Evolutionary conservation across 345 rosid species (phyloP), one percentile per base, ranked within the genome.

Genomic region (Brassica carinata): DNA sequence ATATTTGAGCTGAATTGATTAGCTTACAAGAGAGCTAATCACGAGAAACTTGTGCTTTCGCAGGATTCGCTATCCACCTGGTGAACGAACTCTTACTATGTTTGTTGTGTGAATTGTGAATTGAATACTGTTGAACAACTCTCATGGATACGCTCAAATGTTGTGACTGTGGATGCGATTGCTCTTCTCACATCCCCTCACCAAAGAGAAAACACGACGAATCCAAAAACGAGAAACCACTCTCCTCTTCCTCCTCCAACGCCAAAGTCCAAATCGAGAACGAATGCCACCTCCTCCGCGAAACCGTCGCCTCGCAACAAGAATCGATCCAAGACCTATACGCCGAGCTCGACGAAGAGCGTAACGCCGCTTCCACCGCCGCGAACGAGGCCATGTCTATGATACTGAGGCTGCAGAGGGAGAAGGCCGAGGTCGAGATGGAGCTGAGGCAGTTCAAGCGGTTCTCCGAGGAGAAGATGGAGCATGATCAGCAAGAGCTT

Each of bases 361-460:
- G 97, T 64, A 96, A 92, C 83, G 97, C 99, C 68, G 87, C 99
- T 0, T 91, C 97, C 0, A 84, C 97, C 3, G 99, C 99, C 69
- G 98, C 98, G 3, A 94, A 84, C 72, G 99, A 96, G 86, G 97
- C 98, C 3, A 96, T 96, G 99, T 94, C 97, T 8, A 96, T 96
- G 99, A 96, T 96, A 71, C 57, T 94, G 87, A 92, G 92, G 85
- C 80, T 96, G 86, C 98, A 96, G 86, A 91, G 92, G 77, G 98
- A 96, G 85, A 96, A 96, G 84, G 98, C 99, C 0, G 99, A 96
- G 78, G 80, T 88, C 55, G 93, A 91, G 74, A 96, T 96, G 99
- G 99, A 96, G 74, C 81, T 95, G 7, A 81, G 95, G 58, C 99
- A 96, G 79, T 96, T 94, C 77, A 94, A 92, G 86, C 97, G 93